phyloP scores from a whole-genome alignment of 169 alveolate genomes.

The Cryptosporidium ubiquitum region DNA sequence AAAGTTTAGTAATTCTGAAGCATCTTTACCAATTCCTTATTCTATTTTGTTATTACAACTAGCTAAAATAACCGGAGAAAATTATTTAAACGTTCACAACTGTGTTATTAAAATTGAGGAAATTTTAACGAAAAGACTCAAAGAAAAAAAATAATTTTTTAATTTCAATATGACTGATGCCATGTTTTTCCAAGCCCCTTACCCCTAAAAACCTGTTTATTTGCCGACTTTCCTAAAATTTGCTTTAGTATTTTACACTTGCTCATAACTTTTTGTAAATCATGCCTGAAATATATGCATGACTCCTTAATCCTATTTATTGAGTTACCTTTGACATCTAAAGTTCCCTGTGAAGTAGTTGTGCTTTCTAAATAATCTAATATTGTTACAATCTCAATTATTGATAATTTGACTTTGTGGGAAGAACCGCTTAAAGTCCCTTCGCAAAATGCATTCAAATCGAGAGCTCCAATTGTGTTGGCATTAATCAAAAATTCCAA shows the following conservation, averaged over 20 bases:
- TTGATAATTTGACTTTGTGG: conserved; percentile 35
- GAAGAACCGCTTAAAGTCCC: conserved; percentile 8
- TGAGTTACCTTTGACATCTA: neutral
- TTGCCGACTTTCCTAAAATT: conserved; percentile 33
- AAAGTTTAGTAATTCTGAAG: conserved; percentile 28
- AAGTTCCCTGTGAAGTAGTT: neutral
- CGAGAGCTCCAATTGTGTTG: conserved; percentile 39
- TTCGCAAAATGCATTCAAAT: conserved; percentile 43
- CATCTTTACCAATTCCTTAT: conserved; percentile 38
- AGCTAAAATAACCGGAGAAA: conserved; percentile 45
- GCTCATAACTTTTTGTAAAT: conserved; percentile 23
- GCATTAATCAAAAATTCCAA: conserved; percentile 46
- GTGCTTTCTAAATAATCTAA: conserved; percentile 55
- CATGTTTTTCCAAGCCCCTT: conserved; percentile 63
- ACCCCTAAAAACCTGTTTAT: conserved; percentile 26
- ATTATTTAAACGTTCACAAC: conserved; percentile 14
- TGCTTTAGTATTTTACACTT: conserved; percentile 53
- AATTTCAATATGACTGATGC: conserved; percentile 20
- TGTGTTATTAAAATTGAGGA: conserved; percentile 64
- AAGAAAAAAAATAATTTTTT: neutral
- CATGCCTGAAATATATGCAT: conserved; percentile 1
- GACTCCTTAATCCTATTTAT: conserved; percentile 2
- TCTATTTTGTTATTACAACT: conserved; percentile 6
- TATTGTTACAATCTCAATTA: conserved; percentile 44
- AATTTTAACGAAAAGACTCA: neutral